Conservation (phyloP, 2,329 filamentous ascomycete genomes). For the Fusarium metavorans region DNA sequence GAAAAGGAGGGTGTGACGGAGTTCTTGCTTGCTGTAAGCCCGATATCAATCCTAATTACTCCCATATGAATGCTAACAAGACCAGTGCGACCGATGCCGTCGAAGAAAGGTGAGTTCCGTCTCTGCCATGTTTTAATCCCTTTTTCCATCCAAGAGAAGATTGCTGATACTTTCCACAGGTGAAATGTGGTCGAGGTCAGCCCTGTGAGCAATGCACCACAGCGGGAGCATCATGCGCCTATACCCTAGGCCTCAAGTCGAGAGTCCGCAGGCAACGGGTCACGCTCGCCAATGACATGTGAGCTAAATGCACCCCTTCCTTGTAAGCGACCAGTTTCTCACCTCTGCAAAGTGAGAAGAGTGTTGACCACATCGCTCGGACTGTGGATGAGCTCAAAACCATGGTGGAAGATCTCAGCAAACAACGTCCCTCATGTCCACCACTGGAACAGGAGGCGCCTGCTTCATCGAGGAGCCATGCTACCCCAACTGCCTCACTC, state of each 20-base stretch:
- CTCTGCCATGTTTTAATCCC: not conserved
- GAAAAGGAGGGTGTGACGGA: not conserved
- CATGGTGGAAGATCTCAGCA: not conserved
- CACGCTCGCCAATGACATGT: not conserved
- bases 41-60: not conserved
- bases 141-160: not conserved
- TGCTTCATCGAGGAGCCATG: too few species aligned
- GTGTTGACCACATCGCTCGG: not conserved
- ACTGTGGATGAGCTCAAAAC: not conserved
- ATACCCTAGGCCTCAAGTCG: constrained; percentile 2
- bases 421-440: not conserved
- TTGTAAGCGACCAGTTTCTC: not conserved
- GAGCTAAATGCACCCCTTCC: not conserved
- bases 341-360: not conserved
- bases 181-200: constrained; percentile 24
- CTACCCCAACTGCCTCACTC: not conserved
- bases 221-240: constrained; percentile 9
- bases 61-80: not conserved
- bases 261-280: not conserved
- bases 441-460: not conserved
- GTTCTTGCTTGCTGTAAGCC: not conserved
- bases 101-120: not conserved
- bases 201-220: constrained; percentile 28
- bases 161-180: constrained; percentile 42
- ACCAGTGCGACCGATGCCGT: not conserved